phyloP scores from a whole-genome alignment of 2,329 filamentous ascomycete species.

The Aspergillus sp. region DNA sequence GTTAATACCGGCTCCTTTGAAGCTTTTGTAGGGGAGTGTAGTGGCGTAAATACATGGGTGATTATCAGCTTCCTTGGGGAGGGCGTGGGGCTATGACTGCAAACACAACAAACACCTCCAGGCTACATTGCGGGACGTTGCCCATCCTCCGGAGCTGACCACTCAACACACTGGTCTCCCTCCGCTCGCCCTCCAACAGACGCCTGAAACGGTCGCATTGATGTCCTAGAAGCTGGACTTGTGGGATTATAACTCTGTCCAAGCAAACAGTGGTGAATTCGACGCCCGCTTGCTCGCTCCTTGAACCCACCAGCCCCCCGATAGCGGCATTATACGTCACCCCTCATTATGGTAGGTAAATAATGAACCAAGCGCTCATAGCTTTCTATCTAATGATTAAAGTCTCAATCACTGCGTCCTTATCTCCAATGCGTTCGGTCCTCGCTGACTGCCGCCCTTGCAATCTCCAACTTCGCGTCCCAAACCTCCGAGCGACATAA shows the following conservation, averaged over 20 bases:
- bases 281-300: slow-evolving; percentile 1
- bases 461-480: slow-evolving; percentile 94
- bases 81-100: slow-evolving; percentile 25
- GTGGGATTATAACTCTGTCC: background rate
- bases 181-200: background rate
- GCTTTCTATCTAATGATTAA: slow-evolving; percentile 18
- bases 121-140: slow-evolving; percentile 16
- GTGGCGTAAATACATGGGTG: slow-evolving; percentile 18
- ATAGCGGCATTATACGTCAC: slow-evolving; percentile 17
- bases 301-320: background rate
- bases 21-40: slow-evolving; percentile 8
- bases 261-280: slow-evolving; percentile 2
- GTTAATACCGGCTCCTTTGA: slow-evolving; percentile 1
- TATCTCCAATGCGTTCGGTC: slow-evolving; percentile 96
- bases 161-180: background rate
- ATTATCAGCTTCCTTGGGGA: slow-evolving; percentile 14
- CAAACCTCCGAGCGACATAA: slow-evolving; percentile 97
- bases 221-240: slow-evolving; percentile 5
- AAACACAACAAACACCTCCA: slow-evolving; percentile 14
- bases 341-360: slow-evolving; percentile 29
- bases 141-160: slow-evolving; percentile 9
- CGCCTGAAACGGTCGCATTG: background rate
- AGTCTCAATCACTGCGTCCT: slow-evolving; percentile 95
- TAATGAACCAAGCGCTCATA: background rate
- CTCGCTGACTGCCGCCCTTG: slow-evolving; percentile 89